phyloP scores from a whole-genome alignment of 192 early-diverging fungal species.

The Umbelopsis vinacea region DNA sequence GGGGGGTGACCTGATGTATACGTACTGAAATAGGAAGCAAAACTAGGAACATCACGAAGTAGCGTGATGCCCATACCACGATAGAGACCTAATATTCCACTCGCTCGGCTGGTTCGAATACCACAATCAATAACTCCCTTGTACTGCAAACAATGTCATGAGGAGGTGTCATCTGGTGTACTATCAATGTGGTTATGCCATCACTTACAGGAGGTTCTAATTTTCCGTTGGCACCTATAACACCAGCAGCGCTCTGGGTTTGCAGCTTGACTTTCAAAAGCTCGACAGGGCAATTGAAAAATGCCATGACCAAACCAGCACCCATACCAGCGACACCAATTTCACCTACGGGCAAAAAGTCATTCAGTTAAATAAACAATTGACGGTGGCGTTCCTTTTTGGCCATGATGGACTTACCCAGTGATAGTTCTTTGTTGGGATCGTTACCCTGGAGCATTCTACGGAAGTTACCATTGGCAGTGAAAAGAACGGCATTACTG shows the following conservation, averaged over 20 bases:
- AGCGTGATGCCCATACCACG: constrained; percentile 91
- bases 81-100: constrained; percentile 82
- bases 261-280: constrained; percentile 73
- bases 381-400: background rate
- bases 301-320: constrained; percentile 70
- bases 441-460: constrained; percentile 56
- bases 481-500: constrained; percentile 75
- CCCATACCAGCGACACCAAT: constrained; percentile 60
- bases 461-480: constrained; percentile 65
- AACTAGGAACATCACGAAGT: constrained; percentile 90
- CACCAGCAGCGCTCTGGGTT: constrained; percentile 53
- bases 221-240: constrained; percentile 35
- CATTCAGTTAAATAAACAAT: constrained; percentile 5
- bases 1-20: background rate
- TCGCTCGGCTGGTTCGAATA: constrained; percentile 72
- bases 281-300: constrained; percentile 73
- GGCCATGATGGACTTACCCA: constrained; percentile 43
- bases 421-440: constrained; percentile 43
- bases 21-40: constrained; percentile 89
- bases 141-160: constrained; percentile 60
- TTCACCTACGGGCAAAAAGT: constrained; percentile 41
- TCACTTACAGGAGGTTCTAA: constrained; percentile 40
- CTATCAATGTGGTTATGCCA: background rate
- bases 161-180: background rate
- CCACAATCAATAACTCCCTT: constrained; percentile 90